Base-by-base conservation (phyloP, 805 yeast species). In the Ogataea zsoltii region DNA sequence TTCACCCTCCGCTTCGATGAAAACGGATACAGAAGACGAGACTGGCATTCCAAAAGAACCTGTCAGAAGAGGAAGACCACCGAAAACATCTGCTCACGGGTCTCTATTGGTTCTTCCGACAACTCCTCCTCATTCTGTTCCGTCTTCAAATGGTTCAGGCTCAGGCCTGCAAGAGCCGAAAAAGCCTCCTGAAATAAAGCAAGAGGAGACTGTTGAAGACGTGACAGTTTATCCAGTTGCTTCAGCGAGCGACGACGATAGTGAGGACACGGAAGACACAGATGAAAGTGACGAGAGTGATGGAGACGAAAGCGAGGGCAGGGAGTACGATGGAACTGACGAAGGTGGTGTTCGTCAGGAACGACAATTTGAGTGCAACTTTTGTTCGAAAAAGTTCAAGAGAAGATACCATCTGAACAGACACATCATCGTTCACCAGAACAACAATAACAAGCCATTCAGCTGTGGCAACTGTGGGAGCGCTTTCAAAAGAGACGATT, bases 331-430 rank as follows among this genome's bases (percentile, higher is more conserved):
- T n/a, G 35, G 15, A 15, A 26, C 16, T 11, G 23, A 26, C 14
- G 28, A 15, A 16, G 14, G 15, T 26, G 37, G 29, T 13, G 23
- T n/a, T 15, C 26, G 36, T 28, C 45, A 28, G 6, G 53, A 45
- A 6, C 35, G 56, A 7, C 42, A 44, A 9, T 54, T 46, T 29
- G 43, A 44, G 15, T 56, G 60, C 36, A 31, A 18, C 7, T 42
- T 38, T n/a, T 56, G 60, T 29, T 28, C 21, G 17, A 50, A 53
- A 28, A 37, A 44, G 32, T 56, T 56, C 43, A 50, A 50, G 18
- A 42, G 60, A 34, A 52, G 53, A 32, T 56, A 56, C 35, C 58
- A 54, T 38, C 39, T 56, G 34, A 53, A 51, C 41, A 45, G 60
- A 33, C 60, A 56, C 21, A 37, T 41, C 10, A 42, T 52, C 12